phyloP scores from a whole-genome alignment of 2,329 filamentous ascomycete genomes.

The Fusarium protoensiforme region DNA sequence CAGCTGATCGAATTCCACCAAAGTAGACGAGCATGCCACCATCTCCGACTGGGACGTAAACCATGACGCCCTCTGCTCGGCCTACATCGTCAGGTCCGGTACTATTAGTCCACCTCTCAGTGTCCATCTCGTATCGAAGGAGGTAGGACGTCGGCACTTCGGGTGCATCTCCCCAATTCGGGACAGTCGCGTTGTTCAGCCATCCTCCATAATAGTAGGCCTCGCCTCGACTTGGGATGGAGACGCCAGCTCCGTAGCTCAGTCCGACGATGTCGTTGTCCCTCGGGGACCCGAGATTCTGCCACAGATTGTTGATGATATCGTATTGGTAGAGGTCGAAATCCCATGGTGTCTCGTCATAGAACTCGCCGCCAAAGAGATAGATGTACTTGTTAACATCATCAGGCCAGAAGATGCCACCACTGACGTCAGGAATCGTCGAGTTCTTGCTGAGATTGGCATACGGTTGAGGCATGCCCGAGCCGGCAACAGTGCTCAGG shows the following conservation, averaged over 20 bases:
- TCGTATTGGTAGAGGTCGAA: constrained; percentile 69
- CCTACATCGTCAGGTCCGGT: constrained; percentile 64
- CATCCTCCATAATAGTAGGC: constrained; percentile 74
- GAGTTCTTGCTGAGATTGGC: constrained; percentile 69
- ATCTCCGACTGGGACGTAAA: constrained; percentile 70
- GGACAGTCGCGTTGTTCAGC: constrained; percentile 64
- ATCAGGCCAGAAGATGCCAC: constrained; percentile 68
- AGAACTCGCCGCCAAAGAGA: constrained; percentile 71
- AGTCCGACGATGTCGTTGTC: constrained; percentile 55
- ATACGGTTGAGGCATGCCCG: constrained; percentile 63
- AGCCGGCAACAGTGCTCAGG: constrained; percentile 56
- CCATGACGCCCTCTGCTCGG: constrained; percentile 69
- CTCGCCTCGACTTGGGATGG: constrained; percentile 63
- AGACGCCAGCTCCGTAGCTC: constrained; percentile 67
- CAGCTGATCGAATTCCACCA: constrained; percentile 65
- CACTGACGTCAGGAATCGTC: constrained; percentile 60
- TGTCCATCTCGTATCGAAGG: constrained; percentile 66
- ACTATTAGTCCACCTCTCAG: constrained; percentile 62
- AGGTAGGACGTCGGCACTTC: constrained; percentile 62
- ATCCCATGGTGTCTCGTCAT: constrained; percentile 55
- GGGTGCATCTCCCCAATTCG: constrained; percentile 59
- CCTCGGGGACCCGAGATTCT: constrained; percentile 54
- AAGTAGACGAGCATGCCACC: constrained; percentile 70
- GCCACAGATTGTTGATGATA: constrained; percentile 66
- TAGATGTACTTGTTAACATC: constrained; percentile 72